Conservation (phyloP, 1,284 basidiomycete species). For the Testicularia cyperi region DNA sequence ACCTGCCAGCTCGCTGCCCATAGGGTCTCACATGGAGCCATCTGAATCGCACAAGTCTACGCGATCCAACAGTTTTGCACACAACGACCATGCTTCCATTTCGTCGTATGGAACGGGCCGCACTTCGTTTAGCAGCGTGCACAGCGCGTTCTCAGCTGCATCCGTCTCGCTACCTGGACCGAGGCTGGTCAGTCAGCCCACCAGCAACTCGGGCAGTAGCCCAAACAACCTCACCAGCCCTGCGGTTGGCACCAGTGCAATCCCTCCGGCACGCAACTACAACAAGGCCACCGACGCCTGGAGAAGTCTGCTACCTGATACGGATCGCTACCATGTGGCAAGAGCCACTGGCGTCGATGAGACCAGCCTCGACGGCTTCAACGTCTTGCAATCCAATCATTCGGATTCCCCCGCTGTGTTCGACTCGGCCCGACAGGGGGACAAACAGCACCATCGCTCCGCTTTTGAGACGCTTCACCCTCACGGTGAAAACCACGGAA, state of each 20-base stretch:
- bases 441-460: conserved; percentile 18
- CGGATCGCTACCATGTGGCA: conserved; percentile 27
- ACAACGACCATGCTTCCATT: conserved; percentile 10
- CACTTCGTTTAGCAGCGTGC: conserved; percentile 31
- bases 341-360: conserved; percentile 1
- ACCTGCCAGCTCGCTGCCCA: no score
- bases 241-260: no score
- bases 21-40: no score
- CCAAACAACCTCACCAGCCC: no score
- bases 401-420: no score
- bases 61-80: neutral
- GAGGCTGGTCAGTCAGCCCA: conserved; percentile 3
- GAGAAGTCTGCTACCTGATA: conserved; percentile 32
- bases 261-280: conserved; percentile 6
- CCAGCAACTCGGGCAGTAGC: no score
- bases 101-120: conserved; percentile 23
- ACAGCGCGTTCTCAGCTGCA: conserved; percentile 32
- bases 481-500: no score
- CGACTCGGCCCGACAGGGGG: conserved; percentile 15
- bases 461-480: no score
- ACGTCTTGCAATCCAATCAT: no score
- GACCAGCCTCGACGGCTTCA: neutral
- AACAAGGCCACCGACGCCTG: conserved; percentile 28
- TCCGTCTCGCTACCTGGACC: conserved; percentile 28
- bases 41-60: no score